phyloP scores from a whole-genome alignment of 352 stramenopile species.

The Pythium periplocum region DNA sequence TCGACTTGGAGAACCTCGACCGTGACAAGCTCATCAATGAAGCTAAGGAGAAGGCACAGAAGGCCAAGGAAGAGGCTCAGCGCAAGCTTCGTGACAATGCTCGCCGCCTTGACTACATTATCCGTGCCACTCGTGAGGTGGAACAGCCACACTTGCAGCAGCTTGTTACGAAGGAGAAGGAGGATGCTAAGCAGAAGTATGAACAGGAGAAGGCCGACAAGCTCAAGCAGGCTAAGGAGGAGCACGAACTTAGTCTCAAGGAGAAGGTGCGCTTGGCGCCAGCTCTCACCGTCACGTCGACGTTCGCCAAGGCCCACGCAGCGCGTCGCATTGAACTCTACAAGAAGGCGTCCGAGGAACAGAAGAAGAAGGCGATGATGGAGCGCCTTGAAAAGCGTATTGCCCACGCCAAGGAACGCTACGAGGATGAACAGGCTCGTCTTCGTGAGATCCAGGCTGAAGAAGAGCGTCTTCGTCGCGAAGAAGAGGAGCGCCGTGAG shows the following conservation, averaged over 20 bases:
- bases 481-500: slow-evolving; percentile 56
- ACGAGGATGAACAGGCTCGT: slow-evolving; percentile 61
- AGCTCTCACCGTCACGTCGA: slow-evolving; percentile 64
- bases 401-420: slow-evolving; percentile 53
- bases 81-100: slow-evolving; percentile 90
- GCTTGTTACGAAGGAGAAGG: slow-evolving; percentile 74
- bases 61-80: slow-evolving; percentile 94
- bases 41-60: slow-evolving; percentile 92
- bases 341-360: slow-evolving; percentile 76
- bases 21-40: slow-evolving; percentile 87
- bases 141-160: slow-evolving; percentile 91
- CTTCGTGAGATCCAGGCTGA: slow-evolving; percentile 64
- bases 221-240: slow-evolving; percentile 70
- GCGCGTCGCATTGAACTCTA: slow-evolving; percentile 78
- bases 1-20: slow-evolving; percentile 74
- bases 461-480: slow-evolving; percentile 41
- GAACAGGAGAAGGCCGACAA: slow-evolving; percentile 83
- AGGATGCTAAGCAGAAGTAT: slow-evolving; percentile 51
- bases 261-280: slow-evolving; percentile 79
- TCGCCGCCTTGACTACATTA: slow-evolving; percentile 94
- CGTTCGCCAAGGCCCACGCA: slow-evolving; percentile 78
- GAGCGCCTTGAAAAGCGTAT: slow-evolving; percentile 62
- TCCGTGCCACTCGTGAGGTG: slow-evolving; percentile 94
- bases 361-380: slow-evolving; percentile 83
- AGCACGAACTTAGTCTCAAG: slow-evolving; percentile 87